Conservation (phyloP, 192 early-diverging fungal genomes). For the Rhizophagus prolifer region DNA sequence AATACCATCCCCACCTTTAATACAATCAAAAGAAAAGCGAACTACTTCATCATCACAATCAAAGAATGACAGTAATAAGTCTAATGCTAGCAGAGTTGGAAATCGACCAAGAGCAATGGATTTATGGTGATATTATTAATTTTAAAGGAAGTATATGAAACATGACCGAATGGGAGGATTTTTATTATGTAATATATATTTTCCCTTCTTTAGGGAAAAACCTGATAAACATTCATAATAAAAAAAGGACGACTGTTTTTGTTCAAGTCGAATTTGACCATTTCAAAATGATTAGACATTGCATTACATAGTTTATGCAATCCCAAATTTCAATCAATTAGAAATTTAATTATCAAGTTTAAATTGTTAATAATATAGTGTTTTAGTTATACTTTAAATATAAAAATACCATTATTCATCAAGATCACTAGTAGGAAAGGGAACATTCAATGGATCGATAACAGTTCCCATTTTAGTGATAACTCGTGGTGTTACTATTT, state of each 20-base stretch:
- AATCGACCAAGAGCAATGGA: conserved; percentile 28
- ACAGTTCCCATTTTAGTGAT: conserved; percentile 81
- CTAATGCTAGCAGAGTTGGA: not conserved
- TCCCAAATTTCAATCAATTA: no score
- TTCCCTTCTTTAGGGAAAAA: no score
- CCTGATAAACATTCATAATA: no score
- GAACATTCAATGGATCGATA: conserved; percentile 80
- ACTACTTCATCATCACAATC: not conserved
- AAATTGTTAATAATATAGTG: not conserved
- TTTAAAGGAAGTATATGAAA: not conserved
- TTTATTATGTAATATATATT: no score
- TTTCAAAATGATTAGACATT: no score
- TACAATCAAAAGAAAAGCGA: not conserved
- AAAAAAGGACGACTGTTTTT: no score
- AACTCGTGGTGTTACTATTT: conserved; percentile 78
- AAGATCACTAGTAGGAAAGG: conserved; percentile 41
- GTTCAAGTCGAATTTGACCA: no score
- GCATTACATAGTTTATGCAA: no score
- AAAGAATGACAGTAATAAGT: not conserved
- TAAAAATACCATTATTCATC: not conserved
- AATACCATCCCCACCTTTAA: not conserved
- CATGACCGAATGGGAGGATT: not conserved
- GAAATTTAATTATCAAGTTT: no score
- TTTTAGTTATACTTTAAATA: no score
- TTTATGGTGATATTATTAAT: conserved; percentile 7